Percentiles rank a stretch among this genome's conserved stretches.
Evolutionary conservation across 2,329 filamentous ascomycete genomes (phyloP).

Genomic region (Verticillium longisporum): DNA sequence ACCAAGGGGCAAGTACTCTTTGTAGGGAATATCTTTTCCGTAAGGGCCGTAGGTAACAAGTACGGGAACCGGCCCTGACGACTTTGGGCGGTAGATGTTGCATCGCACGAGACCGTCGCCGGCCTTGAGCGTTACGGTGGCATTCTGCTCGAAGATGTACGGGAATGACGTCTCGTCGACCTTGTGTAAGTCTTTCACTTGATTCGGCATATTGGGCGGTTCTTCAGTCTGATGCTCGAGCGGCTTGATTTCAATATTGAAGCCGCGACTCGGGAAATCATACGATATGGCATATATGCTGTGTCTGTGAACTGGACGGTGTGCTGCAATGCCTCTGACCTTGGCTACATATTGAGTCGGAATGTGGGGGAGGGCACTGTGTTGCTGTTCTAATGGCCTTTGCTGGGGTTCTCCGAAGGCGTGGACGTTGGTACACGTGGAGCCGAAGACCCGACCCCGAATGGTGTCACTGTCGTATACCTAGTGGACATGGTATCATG

Average conservation of each 20-base stretch:
- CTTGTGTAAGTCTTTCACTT: conserved; percentile 18
- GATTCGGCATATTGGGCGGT: conserved; percentile 18
- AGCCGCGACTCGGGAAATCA: no score
- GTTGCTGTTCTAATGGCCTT: no score
- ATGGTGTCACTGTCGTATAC: no score
- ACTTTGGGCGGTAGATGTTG: conserved; percentile 30
- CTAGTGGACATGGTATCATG: no score
- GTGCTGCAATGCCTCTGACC: no score
- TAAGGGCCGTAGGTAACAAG: conserved; percentile 68
- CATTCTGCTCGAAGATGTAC: conserved; percentile 35
- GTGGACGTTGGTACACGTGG: no score
- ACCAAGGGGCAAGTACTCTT: conserved; percentile 26
- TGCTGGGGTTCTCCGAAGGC: no score
- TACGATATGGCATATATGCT: no score
- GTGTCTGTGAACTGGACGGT: no score
- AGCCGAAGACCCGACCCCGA: no score
- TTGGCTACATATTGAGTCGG: not conserved
- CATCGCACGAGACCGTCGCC: conserved; percentile 24
- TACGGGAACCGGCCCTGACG: conserved; percentile 38
- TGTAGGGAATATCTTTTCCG: conserved; percentile 65
- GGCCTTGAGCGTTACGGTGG: conserved; percentile 22
- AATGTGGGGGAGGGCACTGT: not conserved
- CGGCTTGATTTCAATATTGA: no score
- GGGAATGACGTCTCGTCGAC: conserved; percentile 21
- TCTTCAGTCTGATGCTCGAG: not conserved